Evolutionary conservation across 306 rosid species (phyloP), one percentile per base, ranked within the genome.

Genomic region (Corylus heterophylla): DNA sequence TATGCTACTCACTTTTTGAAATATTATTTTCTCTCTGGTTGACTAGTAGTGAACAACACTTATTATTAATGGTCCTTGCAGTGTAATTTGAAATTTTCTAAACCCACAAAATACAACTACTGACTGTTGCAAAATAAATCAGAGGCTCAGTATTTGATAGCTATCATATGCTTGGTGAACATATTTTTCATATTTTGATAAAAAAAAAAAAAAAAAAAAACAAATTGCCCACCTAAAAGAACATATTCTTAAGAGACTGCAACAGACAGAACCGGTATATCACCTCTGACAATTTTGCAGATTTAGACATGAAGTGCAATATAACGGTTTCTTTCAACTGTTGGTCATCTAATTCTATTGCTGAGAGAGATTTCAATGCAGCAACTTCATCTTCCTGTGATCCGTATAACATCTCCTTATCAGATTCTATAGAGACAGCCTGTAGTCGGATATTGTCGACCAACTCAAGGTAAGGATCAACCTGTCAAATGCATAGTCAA

Each of bases 381-480:
- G 91, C 87, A 80, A 80, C 79, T 64, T 85, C 94, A 84, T 92
- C 96, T 82, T 86, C 94, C 82, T 73, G 84, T 66, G 90, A 91
- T 83, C 91, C 92, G 77, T 81, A 89, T 45, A 59, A 49, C 42
- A 84, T 78, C 73, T 78, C 86, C 76, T 72, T 80, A 69, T 39
- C 66, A 25, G 91, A 80, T 62, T 79, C 89, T 76, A 56, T 17
- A 77, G 79, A 49, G 83, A 91, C 91, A 71, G 94, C 90, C 83
- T 82, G 92, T 76, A 95, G 91, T 82, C 87, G 81, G 76, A 81
- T 83, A 84, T 90, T 90, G 20, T 89, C 89, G 0, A 91, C 89
- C 88, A 91, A 82, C 86, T 91, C 90, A 75, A 95, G 96, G 85
- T 86, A 86, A 45, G 97, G 98, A 89, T 95, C 98, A 76, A 84